Evolutionary conservation across 805 yeast genomes (phyloP), one percentile per base, ranked within the genome.

Genomic region (Lachancea fermentati): DNA sequence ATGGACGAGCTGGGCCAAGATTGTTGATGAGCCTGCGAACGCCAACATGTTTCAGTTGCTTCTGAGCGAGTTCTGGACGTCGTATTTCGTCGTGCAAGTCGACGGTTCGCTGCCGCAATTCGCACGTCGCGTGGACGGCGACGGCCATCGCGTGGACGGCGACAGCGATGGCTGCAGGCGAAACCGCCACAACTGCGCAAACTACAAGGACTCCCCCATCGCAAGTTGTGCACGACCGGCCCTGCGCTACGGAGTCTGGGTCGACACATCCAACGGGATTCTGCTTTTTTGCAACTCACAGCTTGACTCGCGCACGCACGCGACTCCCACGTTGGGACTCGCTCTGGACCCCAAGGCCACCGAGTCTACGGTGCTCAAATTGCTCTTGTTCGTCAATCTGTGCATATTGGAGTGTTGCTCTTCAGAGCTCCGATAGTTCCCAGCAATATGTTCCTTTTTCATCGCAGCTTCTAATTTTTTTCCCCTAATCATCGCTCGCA

Each of bases 221-320:
- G 14, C 13, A 34, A 13, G 26, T 39, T 22, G 31, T 22, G 26
- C 26, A 7, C 11, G 26, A 22, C 26, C 11, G 11, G 26, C 11
- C 26, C 26, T 44, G 22, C 33, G 31, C 8, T 45, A 42, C 29
- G 57, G 55, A 5, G 28, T 50, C 2, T 54, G 59, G 59, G 15
- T 50, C 19, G 57, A 54, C 41, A 41, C 48, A 7, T 28, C 32
- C 17, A 48, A 48, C n/a, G 56, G 55, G 4, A 45, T 52, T 14
- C 31, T 54, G 19, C 37, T 54, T 9, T 41, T 52, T 19, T 46
- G 46, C 24, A 50, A 46, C 30, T 45, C 49, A 6, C 16, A 46
- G 15, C 30, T 29, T 6, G 14, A 22, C 4, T 36, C 26, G 8
- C 24, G 25, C 30, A 30, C 32, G 34, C 41, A 32, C 19, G 47